These are phyloP conservation scores for Phialophora macrospora DNA, from an alignment of 2,329 filamentous ascomycete species.

Conservation along the genomic window DNA sequence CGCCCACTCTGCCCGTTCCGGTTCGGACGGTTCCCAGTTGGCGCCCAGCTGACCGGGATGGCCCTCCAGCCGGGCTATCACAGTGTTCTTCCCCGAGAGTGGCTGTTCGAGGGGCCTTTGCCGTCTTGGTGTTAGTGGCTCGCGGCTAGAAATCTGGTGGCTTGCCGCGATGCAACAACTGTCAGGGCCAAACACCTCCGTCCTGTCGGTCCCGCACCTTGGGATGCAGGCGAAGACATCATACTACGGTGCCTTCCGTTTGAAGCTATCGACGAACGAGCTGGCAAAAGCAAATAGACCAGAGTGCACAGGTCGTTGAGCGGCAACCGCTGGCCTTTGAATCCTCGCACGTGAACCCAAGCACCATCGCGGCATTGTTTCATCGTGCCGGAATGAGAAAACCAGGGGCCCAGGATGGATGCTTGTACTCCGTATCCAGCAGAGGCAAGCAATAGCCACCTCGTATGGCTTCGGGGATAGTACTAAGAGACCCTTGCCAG, in stretches of 20 bases:
- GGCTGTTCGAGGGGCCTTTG: conserved; percentile 17
- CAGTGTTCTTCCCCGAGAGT: conserved; percentile 28
- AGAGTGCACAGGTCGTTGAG: not conserved
- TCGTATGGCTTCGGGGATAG: not conserved
- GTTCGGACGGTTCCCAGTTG: conserved; percentile 7
- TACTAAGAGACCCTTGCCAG: not conserved
- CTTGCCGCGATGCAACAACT: conserved; percentile 20
- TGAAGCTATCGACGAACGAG: not conserved
- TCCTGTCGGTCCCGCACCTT: not conserved
- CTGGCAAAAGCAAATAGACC: conserved; percentile 9
- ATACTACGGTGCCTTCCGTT: not conserved
- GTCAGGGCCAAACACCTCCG: conserved; percentile 15
- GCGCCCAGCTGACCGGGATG: conserved; percentile 17
- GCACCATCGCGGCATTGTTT: conserved; percentile 6
- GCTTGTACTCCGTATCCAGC: not conserved
- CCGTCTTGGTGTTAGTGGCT: conserved; percentile 15
- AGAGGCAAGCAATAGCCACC: not conserved
- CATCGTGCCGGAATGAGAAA: conserved; percentile 2
- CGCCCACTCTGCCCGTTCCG: conserved; percentile 11
- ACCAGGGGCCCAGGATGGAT: not conserved
- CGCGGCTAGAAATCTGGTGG: conserved; percentile 20
- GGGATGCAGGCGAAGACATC: conserved; percentile 7
- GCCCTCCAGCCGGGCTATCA: conserved; percentile 14
- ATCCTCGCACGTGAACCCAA: conserved; percentile 8
- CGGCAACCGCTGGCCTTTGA: conserved; percentile 2